Base-by-base conservation (phyloP, 1,284 basidiomycete species). In the Microbotryum intermedium region DNA sequence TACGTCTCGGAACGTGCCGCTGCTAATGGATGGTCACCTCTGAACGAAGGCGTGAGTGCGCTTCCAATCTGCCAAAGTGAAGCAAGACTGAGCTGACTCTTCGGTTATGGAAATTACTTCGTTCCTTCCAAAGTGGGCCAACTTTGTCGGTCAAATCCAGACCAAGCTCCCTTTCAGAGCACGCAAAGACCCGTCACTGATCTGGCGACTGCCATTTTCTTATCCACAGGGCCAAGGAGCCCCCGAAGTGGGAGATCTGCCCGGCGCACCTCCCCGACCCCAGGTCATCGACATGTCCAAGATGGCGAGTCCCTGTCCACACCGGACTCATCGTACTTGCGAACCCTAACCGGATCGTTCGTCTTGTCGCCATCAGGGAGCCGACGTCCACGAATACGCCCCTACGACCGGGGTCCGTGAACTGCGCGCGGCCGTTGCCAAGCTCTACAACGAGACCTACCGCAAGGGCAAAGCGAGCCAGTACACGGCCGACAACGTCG, bases 391-490 rank as follows among this genome's bases (percentile, higher is more conserved):
- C 70, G 90, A 94, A 75, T 95, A 95, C 71, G 92, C 89, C 1
- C 91, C 93, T 0, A 94, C 91, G 2, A 89, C 90, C 1, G 92
- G 92, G 55, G 85, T 92, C 50, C 90, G 87, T 79, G 60, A 75
- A 72, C 67, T 53, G 67, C 81, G 86, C 39, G 83, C 87, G 71
- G 86, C 86, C 4, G 87, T 92, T 21, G 89, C 88, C 9, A 76
- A 88, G 63, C 75, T 92, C 56, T 95, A 97, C 79, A 97, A 97
- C 72, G 76, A 82, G 55, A 88, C 86, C 8, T 95, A 93, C 74
- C 83, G 92, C 30, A 76, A 87, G 70, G 86, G 83, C 50, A 90
- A 87, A 74, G 67, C 74, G 7, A 54, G 55, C 39, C 58, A 62
- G 49, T 95, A 95, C 74, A 92, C 89, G 1, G 85, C 81, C 67